A percentile compares a stretch with the other conserved stretches of the same genome.
These are phyloP conservation scores for Aspergillus wentii DNA, from an alignment of 495 filamentous ascomycete genomes.

Conservation along the genomic window DNA sequence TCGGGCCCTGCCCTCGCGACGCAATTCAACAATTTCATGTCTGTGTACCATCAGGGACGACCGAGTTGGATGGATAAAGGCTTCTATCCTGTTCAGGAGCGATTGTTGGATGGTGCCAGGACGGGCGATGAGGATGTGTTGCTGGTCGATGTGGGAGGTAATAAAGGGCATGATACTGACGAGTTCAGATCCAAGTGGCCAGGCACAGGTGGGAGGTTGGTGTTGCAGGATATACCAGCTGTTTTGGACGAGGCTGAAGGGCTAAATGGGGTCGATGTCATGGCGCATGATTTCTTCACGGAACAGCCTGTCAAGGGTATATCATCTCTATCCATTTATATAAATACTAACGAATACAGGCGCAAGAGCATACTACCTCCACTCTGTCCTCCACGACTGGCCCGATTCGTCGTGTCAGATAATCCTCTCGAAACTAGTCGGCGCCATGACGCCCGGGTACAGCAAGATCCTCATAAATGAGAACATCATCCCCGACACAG, in stretches of 20 bases:
- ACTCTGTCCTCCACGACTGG: constrained; percentile 45
- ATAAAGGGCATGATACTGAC: neutral
- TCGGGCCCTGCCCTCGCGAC: no score
- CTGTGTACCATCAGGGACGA: constrained; percentile 28
- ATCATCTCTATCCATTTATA: no score
- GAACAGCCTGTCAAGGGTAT: constrained; percentile 43
- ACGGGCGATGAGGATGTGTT: constrained; percentile 6
- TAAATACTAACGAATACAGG: no score
- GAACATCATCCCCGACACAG: constrained; percentile 16
- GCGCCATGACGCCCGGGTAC: constrained; percentile 30
- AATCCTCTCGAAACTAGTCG: constrained; percentile 30
- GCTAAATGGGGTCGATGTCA: constrained; percentile 13
- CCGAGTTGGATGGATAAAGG: constrained; percentile 35
- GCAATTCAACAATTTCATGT: constrained; percentile 38
- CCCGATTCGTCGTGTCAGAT: constrained; percentile 30
- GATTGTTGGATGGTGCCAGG: constrained; percentile 18
- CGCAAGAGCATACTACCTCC: no score
- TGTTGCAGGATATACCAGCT: neutral
- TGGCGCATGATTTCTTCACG: constrained; percentile 48
- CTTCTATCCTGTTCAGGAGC: constrained; percentile 35
- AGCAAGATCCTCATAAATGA: constrained; percentile 35
- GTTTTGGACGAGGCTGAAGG: neutral
- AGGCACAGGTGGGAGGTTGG: neutral
- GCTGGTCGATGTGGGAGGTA: constrained; percentile 4
- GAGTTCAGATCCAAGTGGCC: neutral